Base-by-base conservation (phyloP, 1,284 basidiomycete species). In the Mycena sp. region DNA sequence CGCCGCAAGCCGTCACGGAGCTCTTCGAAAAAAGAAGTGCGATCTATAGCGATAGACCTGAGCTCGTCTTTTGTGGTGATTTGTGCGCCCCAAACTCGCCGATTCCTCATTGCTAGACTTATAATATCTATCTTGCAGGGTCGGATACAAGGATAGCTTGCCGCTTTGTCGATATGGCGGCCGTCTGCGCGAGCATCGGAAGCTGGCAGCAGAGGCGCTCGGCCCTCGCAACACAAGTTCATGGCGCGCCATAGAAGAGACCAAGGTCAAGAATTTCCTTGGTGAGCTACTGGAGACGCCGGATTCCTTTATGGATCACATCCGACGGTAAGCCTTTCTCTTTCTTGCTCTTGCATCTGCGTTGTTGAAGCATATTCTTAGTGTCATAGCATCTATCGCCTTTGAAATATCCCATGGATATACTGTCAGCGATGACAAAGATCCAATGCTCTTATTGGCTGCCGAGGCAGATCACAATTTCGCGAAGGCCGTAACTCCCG, bases 21-120 rank as follows among this genome's bases (percentile, higher is more conserved):
- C 46, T 67, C 21, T 35, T 65, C 14, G 50, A 58, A 4, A 51
- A 52, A 21, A 46, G 59, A 6, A 65, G 53, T 23, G 19, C 49
- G 2, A 67, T 62, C 28, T 62, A 62, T 25, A 46, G 58, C 6
- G 66, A 67, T 23, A 49, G 66, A 35, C 63, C 63, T 7, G 2
- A 53, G 58, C 54, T 41, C 35, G 28, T 43, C 48, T 28, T 60
- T n/a, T 32, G 44, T 29, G 23, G 32, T 19, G 46, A 29, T 10
- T 19, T 45, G 23, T 45, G n/a, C n/a, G n/a, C 29, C 48, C n/a
- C 30, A 30, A 35, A 49, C 19, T 11, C 29, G 19, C 26, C 16
- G 28, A 44, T 3, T 32, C 4, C 29, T 46, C 10, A 44, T 11
- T 6, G 6, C 14, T 12, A 16, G 10, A 49, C 25, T 17, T 28